phyloP scores from a whole-genome alignment of 1,284 basidiomycete genomes.

The Irpex sp. region DNA sequence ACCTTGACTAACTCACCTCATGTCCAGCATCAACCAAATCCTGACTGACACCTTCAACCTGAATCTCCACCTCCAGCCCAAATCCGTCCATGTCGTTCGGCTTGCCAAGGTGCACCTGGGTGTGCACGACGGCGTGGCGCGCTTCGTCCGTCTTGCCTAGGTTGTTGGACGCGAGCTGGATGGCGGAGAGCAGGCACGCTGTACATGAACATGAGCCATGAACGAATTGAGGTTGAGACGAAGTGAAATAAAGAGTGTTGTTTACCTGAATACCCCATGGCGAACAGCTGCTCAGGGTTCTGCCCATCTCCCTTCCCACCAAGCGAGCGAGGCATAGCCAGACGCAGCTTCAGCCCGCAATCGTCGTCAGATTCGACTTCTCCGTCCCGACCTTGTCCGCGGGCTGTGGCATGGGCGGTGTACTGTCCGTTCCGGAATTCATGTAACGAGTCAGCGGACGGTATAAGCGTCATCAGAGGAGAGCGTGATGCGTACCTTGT shows the following conservation, averaged over 20 bases:
- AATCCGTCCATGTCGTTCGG: slow-evolving; percentile 54
- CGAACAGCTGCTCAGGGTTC: slow-evolving; percentile 42
- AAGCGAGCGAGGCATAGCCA: slow-evolving; percentile 34
- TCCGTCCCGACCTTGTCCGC: slow-evolving; percentile 37
- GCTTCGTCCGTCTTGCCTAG: slow-evolving; percentile 53
- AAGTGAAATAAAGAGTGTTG: neutral
- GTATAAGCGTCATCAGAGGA: no score
- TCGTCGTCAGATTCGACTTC: slow-evolving; percentile 34
- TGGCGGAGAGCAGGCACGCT: slow-evolving; percentile 70
- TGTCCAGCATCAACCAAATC: slow-evolving; percentile 62
- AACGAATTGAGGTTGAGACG: neutral
- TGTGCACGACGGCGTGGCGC: slow-evolving; percentile 55
- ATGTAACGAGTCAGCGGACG: no score
- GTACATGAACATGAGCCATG: neutral
- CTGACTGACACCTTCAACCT: slow-evolving; percentile 66
- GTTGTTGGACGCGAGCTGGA: slow-evolving; percentile 54
- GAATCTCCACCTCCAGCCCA: slow-evolving; percentile 64
- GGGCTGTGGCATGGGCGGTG: slow-evolving; percentile 33
- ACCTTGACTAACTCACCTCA: slow-evolving; percentile 40
- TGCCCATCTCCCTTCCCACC: slow-evolving; percentile 39
- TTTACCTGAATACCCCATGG: slow-evolving; percentile 36
- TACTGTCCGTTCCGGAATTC: slow-evolving; percentile 20
- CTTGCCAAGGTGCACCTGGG: slow-evolving; percentile 57
- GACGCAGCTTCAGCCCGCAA: slow-evolving; percentile 29
- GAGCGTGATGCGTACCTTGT: slow-evolving; percentile 16